Percentiles rank a stretch among this genome's conserved stretches.
phyloP scores from a whole-genome alignment of 805 yeast species.

The Pichia nanzhaoensis region DNA sequence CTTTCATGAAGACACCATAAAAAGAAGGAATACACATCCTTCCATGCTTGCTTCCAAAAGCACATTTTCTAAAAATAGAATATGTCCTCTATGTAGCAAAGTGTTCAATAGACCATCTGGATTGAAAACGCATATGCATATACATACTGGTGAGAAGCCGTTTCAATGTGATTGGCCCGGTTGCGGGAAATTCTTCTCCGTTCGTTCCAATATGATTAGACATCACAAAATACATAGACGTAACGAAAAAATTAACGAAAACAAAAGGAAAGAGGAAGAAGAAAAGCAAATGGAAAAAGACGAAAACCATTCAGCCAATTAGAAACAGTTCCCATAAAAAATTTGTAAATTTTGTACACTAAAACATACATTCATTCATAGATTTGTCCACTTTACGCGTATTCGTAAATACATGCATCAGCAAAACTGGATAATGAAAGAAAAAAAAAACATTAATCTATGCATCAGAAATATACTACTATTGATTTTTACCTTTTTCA shows the following conservation, averaged over 20 bases:
- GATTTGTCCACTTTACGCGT: too few relatives aligned
- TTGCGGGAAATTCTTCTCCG: conserved; percentile 66
- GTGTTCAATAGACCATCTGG: conserved; percentile 80
- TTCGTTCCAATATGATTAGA: conserved; percentile 74
- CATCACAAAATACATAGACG: conserved; percentile 61
- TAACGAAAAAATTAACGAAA: conserved; percentile 12
- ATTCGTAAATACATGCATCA: too few relatives aligned
- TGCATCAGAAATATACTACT: too few relatives aligned
- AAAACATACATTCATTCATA: too few relatives aligned
- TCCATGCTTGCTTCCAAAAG: not conserved
- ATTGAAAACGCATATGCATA: conserved; percentile 67
- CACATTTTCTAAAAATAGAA: conserved; percentile 1
- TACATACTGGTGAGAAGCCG: conserved; percentile 80
- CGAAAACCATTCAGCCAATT: too few relatives aligned
- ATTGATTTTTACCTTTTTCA: too few relatives aligned
- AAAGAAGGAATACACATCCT: conserved; percentile 7
- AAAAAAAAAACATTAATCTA: too few relatives aligned
- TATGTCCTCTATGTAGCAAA: conserved; percentile 25
- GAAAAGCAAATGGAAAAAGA: too few relatives aligned
- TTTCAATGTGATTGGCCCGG: conserved; percentile 53
- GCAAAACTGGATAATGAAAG: too few relatives aligned
- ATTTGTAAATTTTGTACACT: too few relatives aligned
- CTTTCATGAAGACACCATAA: not conserved
- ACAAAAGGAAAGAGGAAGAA: not conserved
- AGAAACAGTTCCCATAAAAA: too few relatives aligned